These are phyloP conservation scores for Nitzschia palea DNA, from an alignment of 108 stramenopile genomes.

Conservation along the genomic window DNA sequence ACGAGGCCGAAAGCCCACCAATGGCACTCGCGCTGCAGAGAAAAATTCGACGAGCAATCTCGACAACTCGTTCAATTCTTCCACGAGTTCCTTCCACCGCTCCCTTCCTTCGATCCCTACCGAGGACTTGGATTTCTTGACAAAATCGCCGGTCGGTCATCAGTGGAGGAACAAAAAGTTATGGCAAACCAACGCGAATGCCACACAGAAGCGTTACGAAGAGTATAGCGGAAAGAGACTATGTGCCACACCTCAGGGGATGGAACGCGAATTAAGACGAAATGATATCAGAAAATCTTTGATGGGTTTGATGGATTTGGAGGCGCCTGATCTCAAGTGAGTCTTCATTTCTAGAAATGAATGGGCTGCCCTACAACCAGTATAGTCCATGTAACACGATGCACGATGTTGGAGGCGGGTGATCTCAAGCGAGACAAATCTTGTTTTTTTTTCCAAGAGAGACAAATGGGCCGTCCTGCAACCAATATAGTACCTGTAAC, in stretches of 20 bases:
- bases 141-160: constrained; percentile 6
- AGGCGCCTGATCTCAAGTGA: not conserved
- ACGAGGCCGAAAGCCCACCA: not conserved
- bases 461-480: no score
- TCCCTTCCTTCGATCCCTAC: not conserved
- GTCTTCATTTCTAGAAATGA: not conserved
- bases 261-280: constrained; percentile 12
- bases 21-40: not conserved
- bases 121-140: constrained; percentile 9
- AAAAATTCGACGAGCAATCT: not conserved
- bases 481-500: no score
- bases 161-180: constrained; percentile 8
- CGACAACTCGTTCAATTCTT: not conserved
- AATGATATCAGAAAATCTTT: not conserved
- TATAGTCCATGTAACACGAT: not conserved
- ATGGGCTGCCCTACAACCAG: not conserved
- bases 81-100: not conserved
- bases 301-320: not conserved
- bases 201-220: not conserved
- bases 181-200: not conserved
- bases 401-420: not conserved
- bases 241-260: not conserved
- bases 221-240: not conserved
- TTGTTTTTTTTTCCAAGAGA: no score
- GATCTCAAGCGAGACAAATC: not conserved